These are phyloP conservation scores for Trichoderma oligosporum DNA, from an alignment of 2,329 filamentous ascomycete genomes.

Conservation along the genomic window DNA sequence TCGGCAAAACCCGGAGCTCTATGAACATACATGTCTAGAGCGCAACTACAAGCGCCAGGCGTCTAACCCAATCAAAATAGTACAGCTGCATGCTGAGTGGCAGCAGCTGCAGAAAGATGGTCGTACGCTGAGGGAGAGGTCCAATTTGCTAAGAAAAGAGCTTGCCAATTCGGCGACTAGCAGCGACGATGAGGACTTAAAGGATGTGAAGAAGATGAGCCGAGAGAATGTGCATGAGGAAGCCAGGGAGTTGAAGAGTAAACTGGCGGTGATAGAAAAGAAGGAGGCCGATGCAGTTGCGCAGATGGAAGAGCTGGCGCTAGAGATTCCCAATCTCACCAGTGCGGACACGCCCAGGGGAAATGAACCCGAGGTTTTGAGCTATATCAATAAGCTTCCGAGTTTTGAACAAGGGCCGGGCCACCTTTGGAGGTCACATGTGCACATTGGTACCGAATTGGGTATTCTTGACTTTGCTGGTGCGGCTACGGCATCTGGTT, in stretches of 20 bases:
- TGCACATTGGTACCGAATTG: constrained; percentile 81
- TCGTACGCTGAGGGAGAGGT: constrained; percentile 59
- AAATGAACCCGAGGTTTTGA: constrained; percentile 59
- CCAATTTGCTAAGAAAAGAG: constrained; percentile 58
- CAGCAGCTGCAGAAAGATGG: constrained; percentile 58
- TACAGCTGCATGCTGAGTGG: constrained; percentile 54
- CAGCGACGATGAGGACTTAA: constrained; percentile 41
- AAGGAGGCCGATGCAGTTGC: constrained; percentile 55
- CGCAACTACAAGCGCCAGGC: constrained; percentile 70
- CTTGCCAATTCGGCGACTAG: constrained; percentile 50
- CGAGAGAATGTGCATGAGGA: constrained; percentile 57
- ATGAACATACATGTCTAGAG: constrained; percentile 77
- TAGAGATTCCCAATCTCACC: constrained; percentile 82
- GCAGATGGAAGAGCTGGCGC: constrained; percentile 71
- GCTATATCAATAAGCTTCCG: constrained; percentile 74
- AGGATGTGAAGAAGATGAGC: constrained; percentile 35
- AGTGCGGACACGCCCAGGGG: constrained; percentile 71
- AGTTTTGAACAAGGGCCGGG: constrained; percentile 31
- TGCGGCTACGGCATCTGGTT: constrained; percentile 78
- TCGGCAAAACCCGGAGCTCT: constrained; percentile 74
- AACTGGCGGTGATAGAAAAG: constrained; percentile 57
- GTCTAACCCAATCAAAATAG: constrained; percentile 53
- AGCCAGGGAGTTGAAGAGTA: constrained; percentile 60
- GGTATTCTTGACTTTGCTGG: constrained; percentile 84
- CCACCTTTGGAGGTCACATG: constrained; percentile 66